Percentiles rank a stretch among this genome's conserved stretches.
These are phyloP conservation scores for Petunia secreta DNA, from an alignment of 257 asterid species.

Conservation along the genomic window DNA sequence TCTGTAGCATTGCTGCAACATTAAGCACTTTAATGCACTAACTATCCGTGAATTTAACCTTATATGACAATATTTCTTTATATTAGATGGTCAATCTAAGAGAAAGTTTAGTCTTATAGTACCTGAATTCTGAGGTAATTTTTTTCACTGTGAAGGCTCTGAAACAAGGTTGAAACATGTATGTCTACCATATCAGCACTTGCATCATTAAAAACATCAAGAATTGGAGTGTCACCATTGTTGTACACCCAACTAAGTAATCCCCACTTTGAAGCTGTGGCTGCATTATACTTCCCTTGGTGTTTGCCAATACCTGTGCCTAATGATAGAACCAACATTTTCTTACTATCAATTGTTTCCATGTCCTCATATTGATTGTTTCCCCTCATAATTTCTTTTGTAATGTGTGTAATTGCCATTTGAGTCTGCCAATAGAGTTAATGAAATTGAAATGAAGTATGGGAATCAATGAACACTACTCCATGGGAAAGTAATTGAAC, in stretches of 20 bases:
- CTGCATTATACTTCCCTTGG: constrained; percentile 47
- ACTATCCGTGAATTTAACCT: background rate
- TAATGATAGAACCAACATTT: constrained; percentile 54
- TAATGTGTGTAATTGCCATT: constrained; percentile 62
- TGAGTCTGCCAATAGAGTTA: constrained; percentile 44
- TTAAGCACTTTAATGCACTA: too few relatives aligned
- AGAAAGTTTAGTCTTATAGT: background rate
- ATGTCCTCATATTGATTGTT: constrained; percentile 44
- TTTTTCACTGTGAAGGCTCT: constrained; percentile 42
- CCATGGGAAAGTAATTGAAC: background rate
- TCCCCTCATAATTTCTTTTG: constrained; percentile 53
- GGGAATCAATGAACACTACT: background rate
- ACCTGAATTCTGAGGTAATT: constrained; percentile 72
- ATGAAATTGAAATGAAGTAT: too few relatives aligned
- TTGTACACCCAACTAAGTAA: constrained; percentile 50
- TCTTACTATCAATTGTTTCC: constrained; percentile 54
- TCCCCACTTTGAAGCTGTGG: constrained; percentile 55
- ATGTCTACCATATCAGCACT: constrained; percentile 64
- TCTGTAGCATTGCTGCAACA: background rate
- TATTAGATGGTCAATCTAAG: too few relatives aligned
- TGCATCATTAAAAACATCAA: constrained; percentile 45
- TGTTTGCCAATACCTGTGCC: constrained; percentile 53
- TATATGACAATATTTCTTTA: too few relatives aligned
- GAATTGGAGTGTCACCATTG: constrained; percentile 47
- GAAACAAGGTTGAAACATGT: constrained; percentile 63